Percentiles rank a stretch among this genome's conserved stretches.
phyloP scores from a whole-genome alignment of 371 early-diverging fungal genomes.

The Actinomortierella wolfii region DNA sequence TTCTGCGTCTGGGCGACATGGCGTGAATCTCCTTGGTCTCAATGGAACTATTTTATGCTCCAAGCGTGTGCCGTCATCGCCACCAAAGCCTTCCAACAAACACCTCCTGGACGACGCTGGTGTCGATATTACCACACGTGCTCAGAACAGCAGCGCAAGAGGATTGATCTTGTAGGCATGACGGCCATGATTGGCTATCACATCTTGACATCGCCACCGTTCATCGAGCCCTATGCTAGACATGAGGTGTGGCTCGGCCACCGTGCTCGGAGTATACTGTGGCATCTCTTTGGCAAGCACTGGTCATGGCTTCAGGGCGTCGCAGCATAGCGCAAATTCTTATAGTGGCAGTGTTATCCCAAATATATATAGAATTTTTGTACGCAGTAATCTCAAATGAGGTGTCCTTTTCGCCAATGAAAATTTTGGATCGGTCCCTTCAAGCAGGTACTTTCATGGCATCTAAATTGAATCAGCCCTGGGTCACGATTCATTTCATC shows the following conservation, averaged over 20 bases:
- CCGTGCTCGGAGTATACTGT: constrained; percentile 16
- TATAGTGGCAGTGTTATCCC: no score
- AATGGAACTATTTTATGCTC: constrained; percentile 24
- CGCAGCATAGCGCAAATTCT: no score
- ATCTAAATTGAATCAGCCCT: no score
- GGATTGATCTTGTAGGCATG: constrained; percentile 8
- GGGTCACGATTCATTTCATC: no score
- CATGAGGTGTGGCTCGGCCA: constrained; percentile 22
- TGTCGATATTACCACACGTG: not conserved
- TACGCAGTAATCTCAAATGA: no score
- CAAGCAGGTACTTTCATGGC: no score
- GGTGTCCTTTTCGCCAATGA: no score
- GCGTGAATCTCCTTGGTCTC: constrained; percentile 27
- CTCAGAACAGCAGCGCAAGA: not conserved
- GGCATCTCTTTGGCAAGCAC: constrained; percentile 16
- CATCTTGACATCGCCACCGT: constrained; percentile 18
- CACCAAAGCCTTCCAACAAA: constrained; percentile 19
- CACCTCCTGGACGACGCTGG: not conserved
- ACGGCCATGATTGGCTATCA: constrained; percentile 15
- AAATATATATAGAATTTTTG: no score
- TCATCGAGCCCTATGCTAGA: constrained; percentile 25
- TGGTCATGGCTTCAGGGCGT: no score
- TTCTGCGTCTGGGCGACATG: constrained; percentile 25
- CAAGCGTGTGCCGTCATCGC: constrained; percentile 23
- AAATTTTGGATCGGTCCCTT: no score